phyloP scores from a whole-genome alignment of 805 yeast genomes.

The Priceomyces fermenticarens region DNA sequence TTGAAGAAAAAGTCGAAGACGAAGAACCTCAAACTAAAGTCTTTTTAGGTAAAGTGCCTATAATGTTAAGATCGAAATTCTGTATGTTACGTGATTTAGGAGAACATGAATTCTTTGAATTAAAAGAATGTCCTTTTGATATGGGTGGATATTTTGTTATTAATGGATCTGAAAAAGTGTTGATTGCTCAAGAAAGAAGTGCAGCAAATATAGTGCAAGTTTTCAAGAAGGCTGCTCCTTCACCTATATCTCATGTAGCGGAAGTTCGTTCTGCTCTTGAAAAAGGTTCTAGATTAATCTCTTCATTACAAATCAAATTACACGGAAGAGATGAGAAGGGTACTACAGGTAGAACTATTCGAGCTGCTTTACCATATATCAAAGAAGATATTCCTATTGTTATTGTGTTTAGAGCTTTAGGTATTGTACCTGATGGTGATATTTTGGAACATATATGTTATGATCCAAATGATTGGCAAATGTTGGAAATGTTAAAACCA shows the following conservation, averaged over 20 bases:
- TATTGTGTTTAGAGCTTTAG: conserved; percentile 94
- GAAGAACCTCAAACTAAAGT: conserved; percentile 71
- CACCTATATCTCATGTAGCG: conserved; percentile 93
- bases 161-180: conserved; percentile 96
- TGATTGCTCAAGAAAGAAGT: conserved; percentile 97
- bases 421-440: conserved; percentile 99
- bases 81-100: conserved; percentile 88
- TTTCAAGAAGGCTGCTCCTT: conserved; percentile 94
- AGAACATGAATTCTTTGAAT: conserved; percentile 90
- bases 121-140: conserved; percentile 98
- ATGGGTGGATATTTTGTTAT: conserved; percentile 99
- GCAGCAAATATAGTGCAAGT: conserved; percentile 99
- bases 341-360: conserved; percentile 73
- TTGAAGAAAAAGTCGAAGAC: conserved; percentile 49
- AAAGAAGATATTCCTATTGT: conserved; percentile 97
- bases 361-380: conserved; percentile 94
- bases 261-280: conserved; percentile 96
- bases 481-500: conserved; percentile 98
- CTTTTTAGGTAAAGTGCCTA: conserved; percentile 94
- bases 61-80: conserved; percentile 94
- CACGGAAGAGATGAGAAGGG: conserved; percentile 79
- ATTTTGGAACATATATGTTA: conserved; percentile 97
- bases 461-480: conserved; percentile 98
- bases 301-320: conserved; percentile 90
- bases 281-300: conserved; percentile 92